Base-by-base conservation (phyloP, 495 filamentous ascomycete species). In the Friedmanniomyces simplex region DNA sequence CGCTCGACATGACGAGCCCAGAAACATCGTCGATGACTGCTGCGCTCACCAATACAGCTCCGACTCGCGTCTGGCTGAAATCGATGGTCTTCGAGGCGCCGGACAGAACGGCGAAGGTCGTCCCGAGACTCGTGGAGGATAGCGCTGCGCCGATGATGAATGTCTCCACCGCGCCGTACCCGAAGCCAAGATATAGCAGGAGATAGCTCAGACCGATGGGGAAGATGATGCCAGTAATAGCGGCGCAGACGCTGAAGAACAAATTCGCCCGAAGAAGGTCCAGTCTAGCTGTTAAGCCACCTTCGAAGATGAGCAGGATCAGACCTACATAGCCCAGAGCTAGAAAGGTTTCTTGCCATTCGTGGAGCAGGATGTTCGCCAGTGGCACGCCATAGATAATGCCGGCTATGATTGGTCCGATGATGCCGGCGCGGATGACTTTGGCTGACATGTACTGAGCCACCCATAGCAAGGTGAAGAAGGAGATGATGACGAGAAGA, bases 1-100 rank as follows among this genome's bases (percentile, higher is more conserved):
- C 75, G 61, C 87, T 81, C 21, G 88, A 82, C 77, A 91, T 84
- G 0, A 91, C 78, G 16, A 91, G 69, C 0, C 87, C 86, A 18
- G 86, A 75, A 1, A 91, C 84, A 72, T 91, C 88, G 68, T 91
- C 88, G 61, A 94, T 76, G 76, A 91, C 84, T 20, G 86, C 88
- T 2, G 85, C 86, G 53, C 79, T 81, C 14, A 77, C 76, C 0
- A 88, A 76, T 0, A 91, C 82, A 0, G 78, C 77, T 0, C 87
- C 88, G 1, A 90, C 68, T 3, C 84, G 75, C 1, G 84, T 87
- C 4, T 72, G 67, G 20, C 75, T 71, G 10, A 84, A 70, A 7
- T 71, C 74, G 0, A 75, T 77, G 39, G 80, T 77, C 14, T 72
- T 16, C 18, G 52, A 42, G 5, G 52, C 52, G 18, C 37, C 14